Evolutionary conservation across 768 basidiomycete genomes (phyloP).

Genomic region (Rubroboletus pulcherrimus): DNA sequence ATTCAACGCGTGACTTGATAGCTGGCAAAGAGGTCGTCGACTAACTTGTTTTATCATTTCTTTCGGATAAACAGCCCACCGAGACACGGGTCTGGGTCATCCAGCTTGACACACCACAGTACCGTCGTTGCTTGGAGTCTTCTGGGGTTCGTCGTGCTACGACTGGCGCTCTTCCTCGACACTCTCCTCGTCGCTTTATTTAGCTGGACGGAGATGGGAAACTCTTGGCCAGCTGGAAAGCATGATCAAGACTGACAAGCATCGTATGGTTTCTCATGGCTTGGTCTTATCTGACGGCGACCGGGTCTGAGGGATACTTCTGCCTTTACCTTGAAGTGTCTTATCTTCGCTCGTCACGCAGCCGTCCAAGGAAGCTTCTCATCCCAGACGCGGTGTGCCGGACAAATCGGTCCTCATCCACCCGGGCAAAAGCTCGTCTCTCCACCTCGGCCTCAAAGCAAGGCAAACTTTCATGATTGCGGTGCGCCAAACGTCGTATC

Average conservation of each 20-base stretch:
- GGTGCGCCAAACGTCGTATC: conserved; percentile 22
- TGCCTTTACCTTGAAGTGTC: not conserved
- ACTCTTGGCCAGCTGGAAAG: not conserved
- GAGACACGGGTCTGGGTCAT: too few species aligned
- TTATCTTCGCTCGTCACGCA: not conserved
- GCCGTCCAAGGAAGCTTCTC: not conserved
- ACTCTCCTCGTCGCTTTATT: not conserved
- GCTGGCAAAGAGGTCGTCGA: not conserved
- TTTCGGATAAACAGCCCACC: not conserved
- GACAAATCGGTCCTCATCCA: conserved; percentile 27
- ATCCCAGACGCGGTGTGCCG: not conserved
- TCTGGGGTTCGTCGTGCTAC: not conserved
- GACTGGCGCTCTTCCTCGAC: not conserved
- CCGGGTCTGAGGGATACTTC: not conserved
- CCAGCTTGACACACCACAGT: not conserved
- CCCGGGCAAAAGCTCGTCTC: conserved; percentile 33
- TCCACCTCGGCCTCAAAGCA: conserved; percentile 50
- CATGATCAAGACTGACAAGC: not conserved
- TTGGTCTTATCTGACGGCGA: not conserved
- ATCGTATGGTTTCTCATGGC: not conserved
- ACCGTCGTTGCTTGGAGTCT: not conserved
- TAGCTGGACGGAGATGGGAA: not conserved
- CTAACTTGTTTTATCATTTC: not conserved
- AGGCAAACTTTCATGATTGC: conserved; percentile 57
- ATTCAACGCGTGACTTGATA: too few species aligned